These are phyloP conservation scores for Pichia phayaonensis DNA, from an alignment of 805 yeast species.

Conservation along the genomic window DNA sequence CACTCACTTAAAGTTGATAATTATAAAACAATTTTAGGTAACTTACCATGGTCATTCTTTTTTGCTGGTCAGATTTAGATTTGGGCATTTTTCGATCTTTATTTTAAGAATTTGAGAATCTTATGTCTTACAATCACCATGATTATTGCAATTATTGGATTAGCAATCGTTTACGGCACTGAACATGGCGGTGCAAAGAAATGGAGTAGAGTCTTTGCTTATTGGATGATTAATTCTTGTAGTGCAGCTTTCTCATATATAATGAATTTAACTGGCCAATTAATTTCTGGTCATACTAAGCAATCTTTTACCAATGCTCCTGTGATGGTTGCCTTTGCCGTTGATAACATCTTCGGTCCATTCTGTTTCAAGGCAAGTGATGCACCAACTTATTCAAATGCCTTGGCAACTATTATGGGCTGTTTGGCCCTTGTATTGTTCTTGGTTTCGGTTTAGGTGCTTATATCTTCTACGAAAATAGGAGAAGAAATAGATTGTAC, in stretches of 20 bases:
- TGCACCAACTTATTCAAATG: conserved; percentile 38
- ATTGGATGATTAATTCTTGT: conserved; percentile 31
- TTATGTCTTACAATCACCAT: conserved; percentile 37
- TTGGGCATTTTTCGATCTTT: conserved; percentile 14
- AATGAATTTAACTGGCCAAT: conserved; percentile 24
- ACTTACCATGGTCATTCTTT: conserved; percentile 19
- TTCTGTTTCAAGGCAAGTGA: conserved; percentile 42
- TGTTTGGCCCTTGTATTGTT: conserved; percentile 31
- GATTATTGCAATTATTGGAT: conserved; percentile 30
- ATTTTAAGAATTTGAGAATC: conserved; percentile 17
- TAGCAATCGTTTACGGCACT: conserved; percentile 13
- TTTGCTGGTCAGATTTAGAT: conserved; percentile 15
- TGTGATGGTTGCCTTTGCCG: conserved; percentile 37
- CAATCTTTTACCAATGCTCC: conserved; percentile 38
- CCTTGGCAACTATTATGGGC: conserved; percentile 30
- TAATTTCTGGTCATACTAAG: conserved; percentile 46
- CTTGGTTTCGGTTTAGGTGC: conserved; percentile 25
- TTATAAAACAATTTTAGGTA: conserved; percentile 16
- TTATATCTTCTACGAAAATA: conserved; percentile 32
- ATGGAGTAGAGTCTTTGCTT: conserved; percentile 27
- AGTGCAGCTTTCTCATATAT: conserved; percentile 26
- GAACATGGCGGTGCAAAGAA: conserved; percentile 16
- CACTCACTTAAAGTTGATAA: conserved; percentile 14
- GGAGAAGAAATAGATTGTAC: conserved; percentile 30
- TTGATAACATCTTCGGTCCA: conserved; percentile 45